Evolutionary conservation across 2,329 filamentous ascomycete genomes (phyloP).

Genomic region (Phialocephala subalpina): DNA sequence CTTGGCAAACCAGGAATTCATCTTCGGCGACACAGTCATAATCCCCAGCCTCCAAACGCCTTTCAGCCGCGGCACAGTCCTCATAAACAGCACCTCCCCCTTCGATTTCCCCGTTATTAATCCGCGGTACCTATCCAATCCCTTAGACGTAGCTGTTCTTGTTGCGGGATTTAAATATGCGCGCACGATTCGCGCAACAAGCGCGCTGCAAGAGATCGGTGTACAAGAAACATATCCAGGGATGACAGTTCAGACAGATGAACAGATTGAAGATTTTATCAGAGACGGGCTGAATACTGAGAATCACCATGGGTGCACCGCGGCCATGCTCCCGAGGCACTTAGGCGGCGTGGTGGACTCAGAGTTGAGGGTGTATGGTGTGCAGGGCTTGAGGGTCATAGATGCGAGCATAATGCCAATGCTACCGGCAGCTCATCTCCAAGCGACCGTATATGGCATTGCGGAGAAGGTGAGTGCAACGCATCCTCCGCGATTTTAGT

Average conservation of each 20-base stretch:
- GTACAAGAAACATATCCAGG: constrained; percentile 45
- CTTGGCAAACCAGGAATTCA: constrained; percentile 21
- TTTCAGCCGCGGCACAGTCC: constrained; percentile 26
- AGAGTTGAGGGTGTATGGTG: too few species aligned
- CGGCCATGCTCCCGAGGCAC: neutral
- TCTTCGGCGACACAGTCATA: constrained; percentile 21
- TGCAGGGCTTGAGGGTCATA: too few species aligned
- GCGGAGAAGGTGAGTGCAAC: too few species aligned
- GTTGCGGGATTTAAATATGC: constrained; percentile 36
- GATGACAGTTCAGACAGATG: constrained; percentile 30
- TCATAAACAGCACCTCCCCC: constrained; percentile 33
- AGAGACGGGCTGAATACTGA: constrained; percentile 38
- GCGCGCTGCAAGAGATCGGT: constrained; percentile 41
- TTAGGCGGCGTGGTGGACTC: neutral
- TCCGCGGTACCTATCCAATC: constrained; percentile 46
- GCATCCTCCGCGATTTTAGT: too few species aligned
- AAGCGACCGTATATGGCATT: too few species aligned
- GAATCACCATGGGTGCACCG: neutral
- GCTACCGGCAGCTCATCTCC: too few species aligned
- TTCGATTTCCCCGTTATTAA: constrained; percentile 43
- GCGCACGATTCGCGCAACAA: constrained; percentile 17
- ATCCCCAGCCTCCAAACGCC: constrained; percentile 23
- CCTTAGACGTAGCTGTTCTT: constrained; percentile 40
- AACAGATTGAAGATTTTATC: constrained; percentile 39
- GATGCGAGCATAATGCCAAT: too few species aligned